Evolutionary conservation across 805 yeast genomes (phyloP).

Genomic region (Myxozyma neglecta): DNA sequence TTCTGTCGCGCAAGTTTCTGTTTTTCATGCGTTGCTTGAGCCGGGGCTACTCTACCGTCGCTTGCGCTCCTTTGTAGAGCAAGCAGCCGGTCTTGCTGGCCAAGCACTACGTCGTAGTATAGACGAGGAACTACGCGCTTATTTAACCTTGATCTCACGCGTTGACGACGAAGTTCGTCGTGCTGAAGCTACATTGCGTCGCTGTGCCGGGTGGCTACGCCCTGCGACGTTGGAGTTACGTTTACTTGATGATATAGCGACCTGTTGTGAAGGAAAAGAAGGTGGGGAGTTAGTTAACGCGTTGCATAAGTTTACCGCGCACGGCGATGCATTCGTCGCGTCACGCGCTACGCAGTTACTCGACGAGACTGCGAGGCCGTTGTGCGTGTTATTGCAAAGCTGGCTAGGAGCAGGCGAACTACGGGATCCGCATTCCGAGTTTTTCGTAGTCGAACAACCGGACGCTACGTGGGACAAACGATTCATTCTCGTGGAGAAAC

Average conservation of each 20-base stretch:
- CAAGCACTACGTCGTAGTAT: constrained; percentile 60
- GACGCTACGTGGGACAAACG: constrained; percentile 31
- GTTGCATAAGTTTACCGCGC: constrained; percentile 44
- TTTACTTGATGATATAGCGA: constrained; percentile 50
- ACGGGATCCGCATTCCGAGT: constrained; percentile 56
- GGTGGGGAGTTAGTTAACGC: no score
- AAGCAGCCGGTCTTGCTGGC: constrained; percentile 53
- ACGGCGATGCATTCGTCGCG: constrained; percentile 63
- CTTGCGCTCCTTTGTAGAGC: constrained; percentile 43
- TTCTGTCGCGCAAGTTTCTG: constrained; percentile 56
- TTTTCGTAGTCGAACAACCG: constrained; percentile 49
- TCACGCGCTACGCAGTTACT: constrained; percentile 49
- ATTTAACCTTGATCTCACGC: constrained; percentile 47
- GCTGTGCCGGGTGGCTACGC: constrained; percentile 46
- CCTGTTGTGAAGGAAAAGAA: constrained; percentile 37
- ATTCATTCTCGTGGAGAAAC: constrained; percentile 33
- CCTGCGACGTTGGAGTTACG: constrained; percentile 60
- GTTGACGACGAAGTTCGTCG: constrained; percentile 44
- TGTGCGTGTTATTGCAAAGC: constrained; percentile 54
- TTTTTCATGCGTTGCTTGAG: constrained; percentile 61
- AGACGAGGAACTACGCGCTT: constrained; percentile 45
- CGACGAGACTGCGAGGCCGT: constrained; percentile 54
- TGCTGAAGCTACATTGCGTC: constrained; percentile 38
- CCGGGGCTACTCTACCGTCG: constrained; percentile 66
- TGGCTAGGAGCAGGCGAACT: constrained; percentile 76